phyloP scores from a whole-genome alignment of 768 basidiomycete species.

The Mycena pura region DNA sequence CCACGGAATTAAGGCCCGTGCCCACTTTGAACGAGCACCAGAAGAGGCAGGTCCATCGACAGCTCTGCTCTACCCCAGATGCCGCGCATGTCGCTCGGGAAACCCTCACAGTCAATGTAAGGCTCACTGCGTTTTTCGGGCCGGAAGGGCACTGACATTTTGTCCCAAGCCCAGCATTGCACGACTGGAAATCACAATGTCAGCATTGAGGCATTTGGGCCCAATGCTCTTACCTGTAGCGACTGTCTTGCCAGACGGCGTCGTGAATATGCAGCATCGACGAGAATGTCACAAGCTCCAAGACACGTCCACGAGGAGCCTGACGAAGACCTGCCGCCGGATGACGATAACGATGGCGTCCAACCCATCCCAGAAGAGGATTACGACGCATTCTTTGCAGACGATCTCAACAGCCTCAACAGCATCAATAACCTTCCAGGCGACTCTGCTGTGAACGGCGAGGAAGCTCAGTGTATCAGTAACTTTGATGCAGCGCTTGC shows the following conservation, averaged over 20 bases:
- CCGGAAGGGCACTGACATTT: background rate
- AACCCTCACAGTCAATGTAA: background rate
- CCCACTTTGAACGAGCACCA: no score
- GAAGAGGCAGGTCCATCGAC: background rate
- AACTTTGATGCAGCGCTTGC: background rate
- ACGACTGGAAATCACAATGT: background rate
- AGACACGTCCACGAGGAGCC: background rate
- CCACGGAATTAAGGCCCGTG: background rate
- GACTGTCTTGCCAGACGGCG: background rate
- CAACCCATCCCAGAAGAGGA: slow-evolving; percentile 1
- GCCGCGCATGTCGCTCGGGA: no score
- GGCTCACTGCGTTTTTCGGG: background rate
- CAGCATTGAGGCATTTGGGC: background rate
- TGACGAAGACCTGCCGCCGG: background rate
- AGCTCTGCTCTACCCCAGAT: background rate
- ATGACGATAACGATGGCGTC: slow-evolving; percentile 1
- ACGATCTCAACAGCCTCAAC: background rate
- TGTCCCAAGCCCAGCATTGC: background rate
- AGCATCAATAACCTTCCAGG: background rate
- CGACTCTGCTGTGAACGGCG: background rate
- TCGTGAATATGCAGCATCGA: background rate
- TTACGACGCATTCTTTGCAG: background rate
- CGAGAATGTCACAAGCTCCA: no score
- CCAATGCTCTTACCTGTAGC: background rate
- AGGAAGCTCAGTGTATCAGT: background rate